Evolutionary conservation across 2,329 filamentous ascomycete species (phyloP).

Genomic region (Ascochyta fabae): DNA sequence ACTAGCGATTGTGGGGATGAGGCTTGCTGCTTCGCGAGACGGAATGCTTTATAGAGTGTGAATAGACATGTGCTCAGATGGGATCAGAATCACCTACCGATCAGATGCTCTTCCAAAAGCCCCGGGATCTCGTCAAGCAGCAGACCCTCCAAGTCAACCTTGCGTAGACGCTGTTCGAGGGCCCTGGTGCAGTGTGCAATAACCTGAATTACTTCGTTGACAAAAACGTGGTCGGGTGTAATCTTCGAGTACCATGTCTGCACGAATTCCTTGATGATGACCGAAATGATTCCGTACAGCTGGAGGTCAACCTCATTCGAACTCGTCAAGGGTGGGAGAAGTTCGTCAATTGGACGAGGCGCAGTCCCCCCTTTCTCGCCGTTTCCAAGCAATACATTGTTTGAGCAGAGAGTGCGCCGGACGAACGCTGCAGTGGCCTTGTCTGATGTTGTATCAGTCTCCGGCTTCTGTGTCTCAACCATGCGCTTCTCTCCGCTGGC

Average conservation of each 20-base stretch:
- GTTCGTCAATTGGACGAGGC: conserved; percentile 74
- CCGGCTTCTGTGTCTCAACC: conserved; percentile 35
- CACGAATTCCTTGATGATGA: conserved; percentile 88
- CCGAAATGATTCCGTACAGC: conserved; percentile 88
- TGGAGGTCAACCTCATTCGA: conserved; percentile 93
- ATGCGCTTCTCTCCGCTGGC: conserved; percentile 22
- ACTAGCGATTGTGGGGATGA: conserved; percentile 65
- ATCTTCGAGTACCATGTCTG: conserved; percentile 93
- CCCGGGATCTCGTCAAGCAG: conserved; percentile 87
- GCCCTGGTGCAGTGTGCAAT: conserved; percentile 91
- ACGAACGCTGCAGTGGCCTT: conserved; percentile 81
- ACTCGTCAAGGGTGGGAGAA: conserved; percentile 90
- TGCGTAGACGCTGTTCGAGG: conserved; percentile 82
- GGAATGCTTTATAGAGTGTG: conserved; percentile 66
- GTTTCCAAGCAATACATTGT: conserved; percentile 57
- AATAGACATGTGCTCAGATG: conserved; percentile 35
- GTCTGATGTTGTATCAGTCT: conserved; percentile 65
- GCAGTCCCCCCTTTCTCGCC: conserved; percentile 63
- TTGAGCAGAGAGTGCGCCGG: conserved; percentile 82
- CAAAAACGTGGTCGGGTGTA: conserved; percentile 86
- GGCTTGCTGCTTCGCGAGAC: conserved; percentile 65
- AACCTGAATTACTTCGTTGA: conserved; percentile 85
- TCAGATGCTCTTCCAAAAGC: conserved; percentile 79
- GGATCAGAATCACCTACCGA: conserved; percentile 62
- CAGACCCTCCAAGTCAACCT: conserved; percentile 81